These are phyloP conservation scores for Nakazawaea populi DNA, from an alignment of 805 yeast genomes.

Conservation along the genomic window DNA sequence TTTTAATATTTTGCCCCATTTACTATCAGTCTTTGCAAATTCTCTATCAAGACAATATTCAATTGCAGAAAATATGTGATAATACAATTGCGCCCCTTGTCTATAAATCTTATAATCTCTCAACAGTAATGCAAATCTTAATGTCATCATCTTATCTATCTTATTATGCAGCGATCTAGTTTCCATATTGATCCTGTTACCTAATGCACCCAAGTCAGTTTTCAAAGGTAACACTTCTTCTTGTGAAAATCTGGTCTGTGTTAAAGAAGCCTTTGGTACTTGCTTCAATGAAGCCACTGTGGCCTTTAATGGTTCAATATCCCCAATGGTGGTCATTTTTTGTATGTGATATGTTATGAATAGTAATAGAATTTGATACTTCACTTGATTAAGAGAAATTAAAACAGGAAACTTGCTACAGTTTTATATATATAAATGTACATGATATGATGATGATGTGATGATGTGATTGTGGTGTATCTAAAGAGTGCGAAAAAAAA, in stretches of 20 bases:
- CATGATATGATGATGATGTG: no score
- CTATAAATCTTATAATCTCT: conserved; percentile 73
- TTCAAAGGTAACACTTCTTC: conserved; percentile 69
- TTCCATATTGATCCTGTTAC: conserved; percentile 69
- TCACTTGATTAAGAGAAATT: neutral
- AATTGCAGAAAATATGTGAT: conserved; percentile 61
- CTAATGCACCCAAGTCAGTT: conserved; percentile 77
- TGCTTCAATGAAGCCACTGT: neutral
- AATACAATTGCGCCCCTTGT: conserved; percentile 73
- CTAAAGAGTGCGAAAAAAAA: no score
- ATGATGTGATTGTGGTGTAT: no score
- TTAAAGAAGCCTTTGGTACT: neutral
- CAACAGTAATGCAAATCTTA: conserved; percentile 68
- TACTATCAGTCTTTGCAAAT: conserved; percentile 33
- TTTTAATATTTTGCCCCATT: conserved; percentile 33
- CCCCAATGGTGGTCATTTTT: neutral
- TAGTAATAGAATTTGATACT: neutral
- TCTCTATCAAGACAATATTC: conserved; percentile 47
- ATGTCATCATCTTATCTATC: conserved; percentile 61
- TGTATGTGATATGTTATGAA: neutral
- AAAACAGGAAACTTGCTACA: neutral
- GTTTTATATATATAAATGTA: no score
- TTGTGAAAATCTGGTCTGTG: conserved; percentile 16
- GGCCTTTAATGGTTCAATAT: neutral
- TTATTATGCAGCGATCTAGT: conserved; percentile 63